Evolutionary conservation across 2,329 filamentous ascomycete genomes (phyloP), one percentile per base, ranked within the genome.

Genomic region (Penicillium sp.): DNA sequence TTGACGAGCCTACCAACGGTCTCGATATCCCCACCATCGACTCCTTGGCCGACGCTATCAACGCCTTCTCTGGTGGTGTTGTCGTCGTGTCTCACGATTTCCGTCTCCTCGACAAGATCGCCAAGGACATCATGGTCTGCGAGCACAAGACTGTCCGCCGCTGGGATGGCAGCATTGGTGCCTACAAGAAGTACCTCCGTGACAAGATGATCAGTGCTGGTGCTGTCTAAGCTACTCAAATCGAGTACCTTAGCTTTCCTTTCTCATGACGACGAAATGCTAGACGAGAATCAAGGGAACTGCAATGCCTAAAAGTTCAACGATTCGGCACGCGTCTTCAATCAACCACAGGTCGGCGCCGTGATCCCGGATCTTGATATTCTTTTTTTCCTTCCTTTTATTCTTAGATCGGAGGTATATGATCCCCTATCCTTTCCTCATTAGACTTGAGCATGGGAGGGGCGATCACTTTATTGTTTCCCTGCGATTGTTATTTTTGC

Each of bases 1-100:
- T 99, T 51, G 94, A 99, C 79, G 94, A 99, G 80, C 95, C 94
- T 74, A 99, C 94, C 73, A 99, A 99, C 86, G 94, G 94, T 84
- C 81, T 99, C 59, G 94, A 99, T 82, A 99, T 99, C 62, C 92
- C 94, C 28, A 97, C 94, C 49, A 99, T 99, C 69, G 94, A 99
- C 80, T 92, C 88, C 77, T 78, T 99, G 78, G 95, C 94, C 2
- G 93, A 99, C 70, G 94, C 94, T 66, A 99, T 99, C 79, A 95
- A 97, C 71, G 88, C 90, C 54, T 99, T 89, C 75, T 92, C 85
- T 62, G 94, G 94, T 68, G 94, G 95, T 88, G 93, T 97, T 47
- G 90, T 97, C 49, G 93, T 97, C 60, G 94, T 99, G 52, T 95
- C 89, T 67, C 94, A 99, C 88, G 94, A 99, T 76, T 99, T 99